Conservation (phyloP, 1,284 basidiomycete species). For the Mycena sp. region DNA sequence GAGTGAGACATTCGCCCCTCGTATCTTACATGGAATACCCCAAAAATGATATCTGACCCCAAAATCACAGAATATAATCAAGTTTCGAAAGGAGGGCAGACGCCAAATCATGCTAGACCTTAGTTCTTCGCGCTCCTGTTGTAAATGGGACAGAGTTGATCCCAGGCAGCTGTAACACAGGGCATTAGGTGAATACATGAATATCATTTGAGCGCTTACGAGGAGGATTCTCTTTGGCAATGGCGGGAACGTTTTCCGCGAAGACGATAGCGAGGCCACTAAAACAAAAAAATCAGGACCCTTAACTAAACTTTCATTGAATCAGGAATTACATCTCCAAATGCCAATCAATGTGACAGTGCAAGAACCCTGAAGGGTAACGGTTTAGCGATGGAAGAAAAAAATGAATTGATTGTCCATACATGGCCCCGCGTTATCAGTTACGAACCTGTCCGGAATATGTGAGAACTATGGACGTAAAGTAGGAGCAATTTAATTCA, state of each 20-base stretch:
- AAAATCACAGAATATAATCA: too few species aligned
- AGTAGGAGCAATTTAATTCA: not conserved
- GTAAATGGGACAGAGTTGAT: conserved; percentile 47
- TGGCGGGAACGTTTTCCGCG: conserved; percentile 44
- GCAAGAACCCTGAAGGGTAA: conserved; percentile 48
- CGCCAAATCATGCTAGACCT: too few species aligned
- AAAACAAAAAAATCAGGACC: not conserved
- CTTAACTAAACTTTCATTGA: conserved; percentile 37
- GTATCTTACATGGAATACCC: too few species aligned
- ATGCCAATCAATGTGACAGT: conserved; percentile 35
- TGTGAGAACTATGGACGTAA: not conserved
- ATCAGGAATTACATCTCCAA: conserved; percentile 23
- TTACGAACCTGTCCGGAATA: conserved; percentile 36
- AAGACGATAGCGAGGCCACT: conserved; percentile 54
- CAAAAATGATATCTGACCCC: too few species aligned
- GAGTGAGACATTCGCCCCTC: too few species aligned
- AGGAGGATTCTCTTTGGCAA: conserved; percentile 31
- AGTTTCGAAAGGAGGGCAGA: too few species aligned
- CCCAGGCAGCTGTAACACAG: conserved; percentile 30
- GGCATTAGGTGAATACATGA: not conserved
- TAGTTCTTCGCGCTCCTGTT: conserved; percentile 23
- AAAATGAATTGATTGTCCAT: conserved; percentile 30
- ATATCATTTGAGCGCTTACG: conserved; percentile 6
- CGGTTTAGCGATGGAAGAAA: conserved; percentile 36
- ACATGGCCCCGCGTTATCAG: conserved; percentile 59